Evolutionary conservation across 1,284 basidiomycete genomes (phyloP).

Genomic region (Puccinia polysora): DNA sequence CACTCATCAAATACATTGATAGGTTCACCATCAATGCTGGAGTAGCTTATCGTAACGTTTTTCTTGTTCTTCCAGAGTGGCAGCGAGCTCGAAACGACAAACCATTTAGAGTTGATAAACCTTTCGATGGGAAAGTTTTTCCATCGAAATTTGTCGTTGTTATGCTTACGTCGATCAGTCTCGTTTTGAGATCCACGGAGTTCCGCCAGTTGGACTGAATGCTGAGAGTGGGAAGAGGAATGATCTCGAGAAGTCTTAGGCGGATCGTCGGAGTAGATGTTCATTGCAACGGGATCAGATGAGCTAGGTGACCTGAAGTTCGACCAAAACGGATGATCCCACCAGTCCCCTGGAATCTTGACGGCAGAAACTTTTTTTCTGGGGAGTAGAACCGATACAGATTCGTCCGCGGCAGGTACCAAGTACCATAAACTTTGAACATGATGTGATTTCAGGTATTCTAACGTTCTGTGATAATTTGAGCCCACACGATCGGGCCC

Average conservation of each 20-base stretch:
- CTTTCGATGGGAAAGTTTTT: constrained; percentile 7
- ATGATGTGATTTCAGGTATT: constrained; percentile 64
- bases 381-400: constrained; percentile 8
- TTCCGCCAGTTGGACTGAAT: not conserved
- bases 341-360: constrained; percentile 21
- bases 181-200: not conserved
- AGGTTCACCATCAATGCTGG: constrained; percentile 11
- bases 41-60: constrained; percentile 26
- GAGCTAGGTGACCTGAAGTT: not conserved
- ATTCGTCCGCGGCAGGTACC: constrained; percentile 41
- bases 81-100: constrained; percentile 28
- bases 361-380: constrained; percentile 36
- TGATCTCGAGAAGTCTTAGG: not conserved
- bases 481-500: constrained; percentile 80
- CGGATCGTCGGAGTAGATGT: not conserved
- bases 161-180: not conserved
- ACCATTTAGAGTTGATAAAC: constrained; percentile 28
- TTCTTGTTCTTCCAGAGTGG: constrained; percentile 38
- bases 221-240: constrained; percentile 8
- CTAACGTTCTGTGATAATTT: constrained; percentile 67
- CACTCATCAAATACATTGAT: constrained; percentile 11
- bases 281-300: no score
- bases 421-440: constrained; percentile 70
- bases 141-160: constrained; percentile 15
- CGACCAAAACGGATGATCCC: constrained; percentile 41